Evolutionary conservation across 2,329 filamentous ascomycete genomes (phyloP).

Genomic region (Mycosphaerella sp.): DNA sequence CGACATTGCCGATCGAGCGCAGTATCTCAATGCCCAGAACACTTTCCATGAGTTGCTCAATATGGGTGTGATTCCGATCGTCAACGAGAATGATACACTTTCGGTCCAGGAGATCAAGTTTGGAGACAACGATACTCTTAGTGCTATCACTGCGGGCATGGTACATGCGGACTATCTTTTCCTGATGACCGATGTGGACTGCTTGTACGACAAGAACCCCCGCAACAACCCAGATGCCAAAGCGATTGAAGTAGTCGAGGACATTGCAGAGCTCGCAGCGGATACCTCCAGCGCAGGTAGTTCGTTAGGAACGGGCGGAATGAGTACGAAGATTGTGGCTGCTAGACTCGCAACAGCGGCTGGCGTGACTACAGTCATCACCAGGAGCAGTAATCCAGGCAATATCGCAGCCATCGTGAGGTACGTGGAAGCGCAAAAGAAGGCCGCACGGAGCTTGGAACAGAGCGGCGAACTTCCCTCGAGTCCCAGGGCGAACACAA

Average conservation of each 20-base stretch:
- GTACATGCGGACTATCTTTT: constrained; percentile 95
- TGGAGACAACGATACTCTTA: constrained; percentile 95
- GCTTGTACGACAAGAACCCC: constrained; percentile 93
- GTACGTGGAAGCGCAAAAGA: constrained; percentile 63
- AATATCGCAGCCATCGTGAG: constrained; percentile 84
- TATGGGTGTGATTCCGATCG: constrained; percentile 95
- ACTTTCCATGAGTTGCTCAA: constrained; percentile 84
- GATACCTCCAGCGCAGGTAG: constrained; percentile 91
- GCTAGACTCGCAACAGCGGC: constrained; percentile 87
- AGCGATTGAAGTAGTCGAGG: constrained; percentile 86
- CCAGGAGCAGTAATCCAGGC: constrained; percentile 83
- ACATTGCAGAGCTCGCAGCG: constrained; percentile 73
- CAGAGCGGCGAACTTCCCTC: constrained; percentile 24
- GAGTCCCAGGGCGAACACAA: constrained; percentile 9
- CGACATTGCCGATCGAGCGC: constrained; percentile 91
- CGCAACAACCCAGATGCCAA: constrained; percentile 76
- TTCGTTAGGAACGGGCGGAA: constrained; percentile 84
- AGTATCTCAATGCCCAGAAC: constrained; percentile 95
- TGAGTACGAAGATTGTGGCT: constrained; percentile 96
- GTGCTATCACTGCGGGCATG: constrained; percentile 94
- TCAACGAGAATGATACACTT: constrained; percentile 97
- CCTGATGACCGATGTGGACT: constrained; percentile 98
- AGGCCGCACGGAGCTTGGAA: constrained; percentile 27
- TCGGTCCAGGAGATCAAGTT: constrained; percentile 99
- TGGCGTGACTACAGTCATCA: constrained; percentile 93